These are phyloP conservation scores for Brassica hybrid DNA, from an alignment of 441 rosid genomes.

Conservation along the genomic window DNA sequence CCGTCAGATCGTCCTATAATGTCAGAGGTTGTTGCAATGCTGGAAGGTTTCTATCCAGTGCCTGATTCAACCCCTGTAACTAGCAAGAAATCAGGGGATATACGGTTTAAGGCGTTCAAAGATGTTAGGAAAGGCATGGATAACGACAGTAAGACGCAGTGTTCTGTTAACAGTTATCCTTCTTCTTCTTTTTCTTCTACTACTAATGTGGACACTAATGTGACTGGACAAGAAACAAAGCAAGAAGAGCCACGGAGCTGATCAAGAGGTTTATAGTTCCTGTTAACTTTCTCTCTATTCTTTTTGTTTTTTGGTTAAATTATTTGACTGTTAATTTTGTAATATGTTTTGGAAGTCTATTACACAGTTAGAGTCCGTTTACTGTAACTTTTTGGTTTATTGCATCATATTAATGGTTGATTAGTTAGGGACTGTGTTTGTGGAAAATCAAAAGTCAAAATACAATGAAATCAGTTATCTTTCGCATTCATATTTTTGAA, in stretches of 20 bases:
- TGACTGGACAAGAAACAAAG: constrained; percentile 26
- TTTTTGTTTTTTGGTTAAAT: background rate
- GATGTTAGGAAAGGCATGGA: constrained; percentile 43
- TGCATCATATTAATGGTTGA: background rate
- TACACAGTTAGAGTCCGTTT: constrained; percentile 12
- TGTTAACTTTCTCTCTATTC: background rate
- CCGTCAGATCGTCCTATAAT: constrained; percentile 63
- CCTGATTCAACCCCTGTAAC: constrained; percentile 47
- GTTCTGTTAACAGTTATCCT: constrained; percentile 32
- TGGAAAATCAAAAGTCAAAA: background rate
- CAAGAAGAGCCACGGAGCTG: constrained; percentile 23
- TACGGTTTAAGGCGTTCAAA: constrained; percentile 61
- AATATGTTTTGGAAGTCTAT: constrained; percentile 10
- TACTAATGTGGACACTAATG: constrained; percentile 14
- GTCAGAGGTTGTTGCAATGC: constrained; percentile 77
- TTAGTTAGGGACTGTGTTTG: constrained; percentile 16
- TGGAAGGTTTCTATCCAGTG: constrained; percentile 51
- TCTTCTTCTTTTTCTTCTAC: constrained; percentile 6
- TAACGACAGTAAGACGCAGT: constrained; percentile 34
- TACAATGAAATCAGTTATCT: background rate
- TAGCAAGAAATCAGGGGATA: constrained; percentile 47
- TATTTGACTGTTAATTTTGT: constrained; percentile 9
- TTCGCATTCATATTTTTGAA: background rate
- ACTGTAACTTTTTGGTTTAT: background rate
- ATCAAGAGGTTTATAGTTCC: constrained; percentile 3